Evolutionary conservation across 148 eudicot species (phyloP), one percentile per base, ranked within the genome.

Genomic region (Pouteria glomerata): DNA sequence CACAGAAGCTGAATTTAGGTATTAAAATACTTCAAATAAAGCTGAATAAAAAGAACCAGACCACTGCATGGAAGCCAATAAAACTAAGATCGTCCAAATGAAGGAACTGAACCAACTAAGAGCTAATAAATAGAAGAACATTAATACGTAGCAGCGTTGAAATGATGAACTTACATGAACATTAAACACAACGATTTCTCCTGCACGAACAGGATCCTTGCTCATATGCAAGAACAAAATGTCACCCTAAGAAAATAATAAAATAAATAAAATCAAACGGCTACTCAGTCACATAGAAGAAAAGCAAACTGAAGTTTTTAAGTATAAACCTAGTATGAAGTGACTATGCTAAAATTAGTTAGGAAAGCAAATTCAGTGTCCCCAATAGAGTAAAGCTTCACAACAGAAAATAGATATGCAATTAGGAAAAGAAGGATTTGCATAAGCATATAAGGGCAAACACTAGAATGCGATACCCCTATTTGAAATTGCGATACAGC

Each of bases 181-280:
- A 69, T 88, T 90, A 69, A 90, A 90, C 19, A 90, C 90, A n/a
- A 90, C 86, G 77, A 90, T 88, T 82, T 90, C 93, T 77, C 96
- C 96, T 3, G 90, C 82, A 27, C 88, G 90, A 80, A 86, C 83
- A 18, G 96, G 93, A 61, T 78, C 82, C 76, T 85, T 76, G 44
- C 82, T 82, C 85, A 88, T 82, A 74, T 85, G 86, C 62, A 88
- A 76, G 81, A 90, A 88, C 79, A 90, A 74, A 66, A 86, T 81
- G 77, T 90, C 96, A 75, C 96, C 96, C 96, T 90, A 82, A 72
- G 82, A 71, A 50, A 53, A 19, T 21, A 45, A 27, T n/a, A 5
- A 66, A 60, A 35, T 41, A 55, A 41, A 29, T 59, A n/a, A n/a
- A n/a, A n/a, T n/a, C n/a, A n/a, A n/a, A n/a, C n/a, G 18, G 41